Percentiles rank a stretch among this genome's conserved stretches.
Evolutionary conservation across 2,329 filamentous ascomycete genomes (phyloP).

Genomic region (Pseudocercospora vitis): DNA sequence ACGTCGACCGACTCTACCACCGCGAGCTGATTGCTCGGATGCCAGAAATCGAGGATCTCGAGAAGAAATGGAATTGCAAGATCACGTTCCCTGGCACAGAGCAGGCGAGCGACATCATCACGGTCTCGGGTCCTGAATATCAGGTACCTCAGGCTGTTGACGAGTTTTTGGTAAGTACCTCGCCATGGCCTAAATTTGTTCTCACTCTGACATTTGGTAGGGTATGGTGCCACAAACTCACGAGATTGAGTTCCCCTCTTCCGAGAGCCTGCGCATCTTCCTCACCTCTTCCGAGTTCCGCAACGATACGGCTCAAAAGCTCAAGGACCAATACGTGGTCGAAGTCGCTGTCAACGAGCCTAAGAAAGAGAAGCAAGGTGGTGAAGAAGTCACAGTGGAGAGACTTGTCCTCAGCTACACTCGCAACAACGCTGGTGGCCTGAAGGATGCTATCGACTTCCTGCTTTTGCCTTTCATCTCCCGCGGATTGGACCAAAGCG

Average conservation of each 20-base stretch:
- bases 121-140: slow-evolving; percentile 94
- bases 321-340: slow-evolving; percentile 90
- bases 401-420: slow-evolving; percentile 66
- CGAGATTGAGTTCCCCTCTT: slow-evolving; percentile 79
- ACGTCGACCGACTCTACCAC: slow-evolving; percentile 92
- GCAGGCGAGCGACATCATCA: slow-evolving; percentile 93
- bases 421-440: slow-evolving; percentile 90
- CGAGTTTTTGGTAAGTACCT: slow-evolving; percentile 71
- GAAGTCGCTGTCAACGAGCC: slow-evolving; percentile 69
- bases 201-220: slow-evolving; percentile 47
- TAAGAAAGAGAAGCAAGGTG: slow-evolving; percentile 45
- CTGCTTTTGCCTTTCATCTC: slow-evolving; percentile 82
- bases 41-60: slow-evolving; percentile 85
- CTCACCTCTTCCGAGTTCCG: slow-evolving; percentile 79
- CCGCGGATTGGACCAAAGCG: slow-evolving; percentile 80
- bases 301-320: slow-evolving; percentile 75
- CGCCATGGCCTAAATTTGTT: neutral
- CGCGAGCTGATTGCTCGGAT: slow-evolving; percentile 88
- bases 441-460: slow-evolving; percentile 95
- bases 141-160: slow-evolving; percentile 97
- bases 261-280: slow-evolving; percentile 73
- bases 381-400: slow-evolving; percentile 45
- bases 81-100: slow-evolving; percentile 98
- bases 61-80: slow-evolving; percentile 99
- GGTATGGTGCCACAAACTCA: slow-evolving; percentile 98